These are phyloP conservation scores for Colletotrichum orbiculare DNA, from an alignment of 2,329 filamentous ascomycete genomes.

Conservation along the genomic window DNA sequence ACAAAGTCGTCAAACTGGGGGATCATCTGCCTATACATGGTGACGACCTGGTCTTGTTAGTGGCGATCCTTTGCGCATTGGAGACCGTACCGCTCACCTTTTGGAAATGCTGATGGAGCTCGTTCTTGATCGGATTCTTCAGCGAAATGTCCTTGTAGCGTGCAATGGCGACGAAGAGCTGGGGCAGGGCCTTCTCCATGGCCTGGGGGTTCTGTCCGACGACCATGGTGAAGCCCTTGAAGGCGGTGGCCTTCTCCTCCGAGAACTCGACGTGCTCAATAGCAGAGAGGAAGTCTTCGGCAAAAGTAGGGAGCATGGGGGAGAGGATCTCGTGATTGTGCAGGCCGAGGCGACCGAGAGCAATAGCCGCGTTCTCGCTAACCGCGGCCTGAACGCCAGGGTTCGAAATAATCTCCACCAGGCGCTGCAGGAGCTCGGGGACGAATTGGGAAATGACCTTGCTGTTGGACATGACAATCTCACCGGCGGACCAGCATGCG, in stretches of 20 bases:
- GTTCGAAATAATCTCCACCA: constrained; percentile 86
- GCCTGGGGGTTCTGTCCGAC: constrained; percentile 89
- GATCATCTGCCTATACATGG: constrained; percentile 68
- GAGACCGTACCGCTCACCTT: constrained; percentile 65
- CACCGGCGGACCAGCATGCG: constrained; percentile 95
- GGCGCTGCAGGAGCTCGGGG: constrained; percentile 78
- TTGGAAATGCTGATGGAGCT: constrained; percentile 79
- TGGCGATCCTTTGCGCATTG: not conserved
- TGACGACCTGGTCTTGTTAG: constrained; percentile 56
- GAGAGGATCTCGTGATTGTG: constrained; percentile 81
- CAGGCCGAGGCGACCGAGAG: constrained; percentile 86
- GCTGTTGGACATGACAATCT: constrained; percentile 85
- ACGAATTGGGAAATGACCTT: constrained; percentile 82
- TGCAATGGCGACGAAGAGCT: constrained; percentile 88
- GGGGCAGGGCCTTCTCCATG: constrained; percentile 85
- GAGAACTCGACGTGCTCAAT: constrained; percentile 89
- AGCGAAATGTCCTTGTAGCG: constrained; percentile 75
- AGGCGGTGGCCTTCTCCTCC: constrained; percentile 93
- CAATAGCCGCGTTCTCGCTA: constrained; percentile 93
- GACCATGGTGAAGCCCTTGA: constrained; percentile 88
- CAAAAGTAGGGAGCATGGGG: constrained; percentile 82
- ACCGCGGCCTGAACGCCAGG: constrained; percentile 87
- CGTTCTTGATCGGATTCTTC: constrained; percentile 70
- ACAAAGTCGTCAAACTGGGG: constrained; percentile 69
- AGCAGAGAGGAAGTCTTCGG: constrained; percentile 81